phyloP scores from a whole-genome alignment of 2,329 filamentous ascomycete genomes.

The Claviceps digitariae region DNA sequence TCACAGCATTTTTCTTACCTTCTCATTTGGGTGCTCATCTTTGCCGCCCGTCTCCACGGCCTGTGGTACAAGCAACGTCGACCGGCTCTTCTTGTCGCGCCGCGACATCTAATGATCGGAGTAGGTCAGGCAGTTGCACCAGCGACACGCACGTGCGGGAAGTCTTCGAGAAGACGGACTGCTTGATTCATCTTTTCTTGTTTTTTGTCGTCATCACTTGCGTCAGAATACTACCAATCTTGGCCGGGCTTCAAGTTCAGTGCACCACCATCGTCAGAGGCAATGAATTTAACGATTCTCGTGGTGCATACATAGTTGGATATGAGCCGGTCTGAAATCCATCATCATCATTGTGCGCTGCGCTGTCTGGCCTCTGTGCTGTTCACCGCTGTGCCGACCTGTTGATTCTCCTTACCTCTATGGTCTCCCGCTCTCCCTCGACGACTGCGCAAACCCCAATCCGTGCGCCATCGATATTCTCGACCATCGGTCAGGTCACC shows the following conservation, averaged over 20 bases:
- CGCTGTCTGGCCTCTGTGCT: not conserved
- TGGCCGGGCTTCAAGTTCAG: not conserved
- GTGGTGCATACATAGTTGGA: conserved; percentile 5
- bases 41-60: not conserved
- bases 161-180: not conserved
- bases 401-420: not conserved
- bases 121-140: conserved; percentile 1
- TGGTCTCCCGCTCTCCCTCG: not conserved
- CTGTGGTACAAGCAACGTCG: not conserved
- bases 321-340: not conserved
- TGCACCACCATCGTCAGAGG: conserved; percentile 1
- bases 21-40: not conserved
- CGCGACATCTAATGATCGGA: not conserved
- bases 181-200: not conserved
- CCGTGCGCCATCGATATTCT: not conserved
- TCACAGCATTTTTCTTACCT: not conserved
- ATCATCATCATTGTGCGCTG: not conserved
- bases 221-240: not conserved
- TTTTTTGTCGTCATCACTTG: not conserved
- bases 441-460: not conserved
- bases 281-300: not conserved
- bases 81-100: conserved; percentile 2
- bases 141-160: conserved; percentile 3
- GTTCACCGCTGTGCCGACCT: not conserved
- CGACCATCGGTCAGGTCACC: not conserved